Base-by-base conservation (phyloP, 140 eudicot genomes). In the Artemisia princeps region DNA sequence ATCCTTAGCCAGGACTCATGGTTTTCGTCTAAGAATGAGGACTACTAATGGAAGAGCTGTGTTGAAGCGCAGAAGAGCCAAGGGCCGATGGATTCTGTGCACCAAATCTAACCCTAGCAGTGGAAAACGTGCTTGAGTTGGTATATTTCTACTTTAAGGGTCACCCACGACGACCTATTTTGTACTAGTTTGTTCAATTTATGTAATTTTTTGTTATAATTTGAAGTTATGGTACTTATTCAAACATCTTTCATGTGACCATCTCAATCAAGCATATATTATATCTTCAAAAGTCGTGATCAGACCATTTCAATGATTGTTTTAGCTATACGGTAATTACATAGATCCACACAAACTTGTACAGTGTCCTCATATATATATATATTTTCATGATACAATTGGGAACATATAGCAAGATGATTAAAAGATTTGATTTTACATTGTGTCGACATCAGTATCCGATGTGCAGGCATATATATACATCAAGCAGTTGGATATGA, bases 1-100 rank as follows among this genome's bases (percentile, higher is more conserved):
- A 78, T 90, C 97, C 10, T 77, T 90, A 62, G 95, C 95, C 53
- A 77, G 95, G 6, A 81, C 87, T 33, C 96, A 91, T 48, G 97
- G 97, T 15, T 91, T 91, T 52, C 91, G 96, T 55, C 74, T 65
- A 44, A 81, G 97, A 55, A 91, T 87, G 97, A 80, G 87, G 16
- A 85, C 97, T 52, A 79, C 96, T 33, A 63, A 78, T 51, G 97
- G 96, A 56, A 74, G 95, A 75, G 97, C 97, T 23, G 17, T 81
- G 54, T 49, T 91, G 46, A 74, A 61, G 78, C 95, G 92, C 12
- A 79, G 97, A 52, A 86, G 97, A 77, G 97, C 86, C 23, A 87
- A 91, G 79, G 97, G 97, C 1, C 78, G 95, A 46, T 73, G 81
- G 88, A 59, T 48, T 10, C 90, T 91, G 24, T 87, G 92, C 84